Base-by-base conservation (phyloP, 805 yeast species). In the Pichia californica region DNA sequence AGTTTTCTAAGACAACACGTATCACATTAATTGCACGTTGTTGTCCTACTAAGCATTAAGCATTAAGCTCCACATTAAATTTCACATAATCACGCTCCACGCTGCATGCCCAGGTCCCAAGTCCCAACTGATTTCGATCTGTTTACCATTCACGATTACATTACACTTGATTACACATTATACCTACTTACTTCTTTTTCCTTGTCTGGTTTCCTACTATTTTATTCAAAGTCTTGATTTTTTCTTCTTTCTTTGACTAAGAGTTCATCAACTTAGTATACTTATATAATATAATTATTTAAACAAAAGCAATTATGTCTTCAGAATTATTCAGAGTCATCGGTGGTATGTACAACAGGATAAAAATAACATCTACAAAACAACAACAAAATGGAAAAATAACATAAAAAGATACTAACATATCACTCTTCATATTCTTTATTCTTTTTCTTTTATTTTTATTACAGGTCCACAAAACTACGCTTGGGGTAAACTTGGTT, bases 401-500 rank as follows among this genome's bases (percentile, higher is more conserved):
- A n/a, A n/a, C n/a, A n/a, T n/a, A n/a, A n/a, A n/a, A n/a, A n/a
- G n/a, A n/a, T n/a, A n/a, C n/a, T n/a, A n/a, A n/a, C n/a, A n/a
- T n/a, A n/a, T n/a, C n/a, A n/a, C n/a, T n/a, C n/a, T n/a, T 31
- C 9, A 23, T 18, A 9, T 8, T 20, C 14, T 13, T 19, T 19
- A 11, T 14, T 39, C 25, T 10, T n/a, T 31, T n/a, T 18, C 14
- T 15, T 4, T n/a, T 35, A 40, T 27, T 31, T 31, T 23, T 23
- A 15, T 13, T 29, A 31, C 21, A 58, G 65, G 64, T 28, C 63
- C 59, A 45, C 69, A 64, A 53, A 64, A 64, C 49, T 64, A 64
- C 41, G 68, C 62, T 43, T 64, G 69, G 69, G 76, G 77, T 36
- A 91, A 89, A 59, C 63, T 87, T 44, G 98, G 99, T 36, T 71